Evolutionary conservation across 2,329 filamentous ascomycete species (phyloP).

Genomic region (Aspergillus quadricinctus): DNA sequence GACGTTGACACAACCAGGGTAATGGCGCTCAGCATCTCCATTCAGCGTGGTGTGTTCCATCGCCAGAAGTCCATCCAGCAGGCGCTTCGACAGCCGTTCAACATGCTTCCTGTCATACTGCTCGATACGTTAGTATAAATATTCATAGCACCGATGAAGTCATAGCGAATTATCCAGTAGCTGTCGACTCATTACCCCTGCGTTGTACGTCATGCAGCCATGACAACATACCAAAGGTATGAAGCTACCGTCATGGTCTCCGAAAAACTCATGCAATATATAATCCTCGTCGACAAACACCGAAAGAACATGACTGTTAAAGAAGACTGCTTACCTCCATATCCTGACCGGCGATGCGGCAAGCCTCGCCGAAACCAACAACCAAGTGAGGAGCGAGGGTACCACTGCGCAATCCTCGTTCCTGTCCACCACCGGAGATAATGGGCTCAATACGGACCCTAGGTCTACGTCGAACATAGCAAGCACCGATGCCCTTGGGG

Average conservation of each 20-base stretch:
- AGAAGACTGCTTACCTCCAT: slow-evolving; percentile 67
- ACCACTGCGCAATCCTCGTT: slow-evolving; percentile 89
- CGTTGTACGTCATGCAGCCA: slow-evolving; percentile 58
- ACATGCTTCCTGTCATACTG: slow-evolving; percentile 92
- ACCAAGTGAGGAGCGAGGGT: slow-evolving; percentile 85
- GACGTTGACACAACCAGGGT: slow-evolving; percentile 95
- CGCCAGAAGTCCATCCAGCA: slow-evolving; percentile 74
- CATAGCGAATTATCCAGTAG: slow-evolving; percentile 10
- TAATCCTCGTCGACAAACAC: slow-evolving; percentile 60
- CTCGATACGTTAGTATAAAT: slow-evolving; percentile 2
- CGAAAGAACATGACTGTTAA: slow-evolving; percentile 11
- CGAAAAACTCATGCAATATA: slow-evolving; percentile 78
- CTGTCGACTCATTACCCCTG: slow-evolving; percentile 59
- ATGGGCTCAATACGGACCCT: slow-evolving; percentile 92
- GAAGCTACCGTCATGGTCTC: slow-evolving; percentile 54
- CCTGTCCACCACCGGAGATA: slow-evolving; percentile 93
- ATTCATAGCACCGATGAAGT: not conserved
- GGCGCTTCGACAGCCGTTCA: slow-evolving; percentile 72
- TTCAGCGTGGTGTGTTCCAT: slow-evolving; percentile 93
- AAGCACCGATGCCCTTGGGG: slow-evolving; percentile 93
- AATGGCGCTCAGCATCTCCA: slow-evolving; percentile 76
- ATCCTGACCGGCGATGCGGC: slow-evolving; percentile 83
- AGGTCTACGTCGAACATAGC: slow-evolving; percentile 87
- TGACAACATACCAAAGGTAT: slow-evolving; percentile 30
- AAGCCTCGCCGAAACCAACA: slow-evolving; percentile 93